These are phyloP conservation scores for Pyrus pyrifolia DNA, from an alignment of 306 rosid genomes.

Conservation along the genomic window DNA sequence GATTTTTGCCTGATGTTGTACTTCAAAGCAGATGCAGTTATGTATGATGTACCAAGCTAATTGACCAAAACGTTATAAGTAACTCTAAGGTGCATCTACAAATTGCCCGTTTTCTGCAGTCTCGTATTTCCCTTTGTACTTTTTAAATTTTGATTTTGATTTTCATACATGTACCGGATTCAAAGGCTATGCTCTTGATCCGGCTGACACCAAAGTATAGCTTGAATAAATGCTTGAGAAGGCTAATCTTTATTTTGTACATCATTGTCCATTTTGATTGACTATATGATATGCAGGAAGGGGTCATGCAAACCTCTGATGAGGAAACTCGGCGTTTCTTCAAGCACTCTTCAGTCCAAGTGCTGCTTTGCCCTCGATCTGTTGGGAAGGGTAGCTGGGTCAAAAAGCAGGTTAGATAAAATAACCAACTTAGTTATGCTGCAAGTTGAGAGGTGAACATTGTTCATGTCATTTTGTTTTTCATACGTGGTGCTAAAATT, in stretches of 20 bases:
- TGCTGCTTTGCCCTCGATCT: constrained; percentile 70
- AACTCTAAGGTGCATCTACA: not conserved
- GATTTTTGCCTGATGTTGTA: not conserved
- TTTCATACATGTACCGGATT: not conserved
- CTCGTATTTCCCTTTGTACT: not conserved
- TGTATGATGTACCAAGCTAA: no score
- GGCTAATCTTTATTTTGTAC: not conserved
- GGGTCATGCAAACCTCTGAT: constrained; percentile 64
- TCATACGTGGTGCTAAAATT: not conserved
- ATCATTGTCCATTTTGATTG: not conserved
- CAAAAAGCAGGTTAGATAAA: constrained; percentile 43
- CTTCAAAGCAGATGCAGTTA: no score
- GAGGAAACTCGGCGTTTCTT: constrained; percentile 77
- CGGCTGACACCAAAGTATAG: not conserved
- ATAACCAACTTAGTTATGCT: not conserved
- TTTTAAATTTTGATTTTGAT: not conserved
- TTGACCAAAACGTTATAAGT: no score
- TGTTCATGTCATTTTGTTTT: not conserved
- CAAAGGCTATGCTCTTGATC: not conserved
- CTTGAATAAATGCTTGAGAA: not conserved
- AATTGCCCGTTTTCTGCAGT: not conserved
- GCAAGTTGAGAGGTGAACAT: not conserved
- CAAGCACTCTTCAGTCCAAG: constrained; percentile 75
- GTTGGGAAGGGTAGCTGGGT: constrained; percentile 72
- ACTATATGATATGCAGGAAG: constrained; percentile 40